These are phyloP conservation scores for Tricholoma terreum DNA, from an alignment of 768 basidiomycete genomes.

Conservation along the genomic window DNA sequence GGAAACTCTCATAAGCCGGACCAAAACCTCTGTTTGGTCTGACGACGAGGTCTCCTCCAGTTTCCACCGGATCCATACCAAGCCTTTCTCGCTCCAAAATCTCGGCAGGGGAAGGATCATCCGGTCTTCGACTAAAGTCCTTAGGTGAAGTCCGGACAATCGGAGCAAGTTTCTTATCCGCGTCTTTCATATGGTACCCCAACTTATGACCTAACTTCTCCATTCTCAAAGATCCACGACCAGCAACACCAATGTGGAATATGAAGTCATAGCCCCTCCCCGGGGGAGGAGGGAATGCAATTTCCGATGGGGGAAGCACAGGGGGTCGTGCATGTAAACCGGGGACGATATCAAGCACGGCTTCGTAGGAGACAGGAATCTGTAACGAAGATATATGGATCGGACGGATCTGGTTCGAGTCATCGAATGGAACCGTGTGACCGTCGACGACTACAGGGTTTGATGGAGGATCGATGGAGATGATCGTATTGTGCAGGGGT, in stretches of 20 bases:
- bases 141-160: conserved; percentile 39
- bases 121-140: conserved; percentile 38
- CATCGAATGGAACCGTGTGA: conserved; percentile 15
- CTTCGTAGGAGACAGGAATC: conserved; percentile 58
- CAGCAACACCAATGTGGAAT: conserved; percentile 68
- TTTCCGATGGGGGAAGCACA: conserved; percentile 35
- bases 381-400: conserved; percentile 60
- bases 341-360: conserved; percentile 52
- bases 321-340: conserved; percentile 62
- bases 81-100: conserved; percentile 34
- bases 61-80: conserved; percentile 37
- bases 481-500: conserved; percentile 54
- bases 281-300: conserved; percentile 37
- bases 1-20: conserved; percentile 48
- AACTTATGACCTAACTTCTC: conserved; percentile 66
- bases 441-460: conserved; percentile 24
- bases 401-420: conserved; percentile 26
- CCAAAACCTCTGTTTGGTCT: conserved; percentile 45
- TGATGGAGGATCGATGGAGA: conserved; percentile 37
- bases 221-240: conserved; percentile 59
- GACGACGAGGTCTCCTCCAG: conserved; percentile 31
- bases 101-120: conserved; percentile 33
- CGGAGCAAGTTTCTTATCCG: conserved; percentile 54
- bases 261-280: conserved; percentile 62
- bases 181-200: conserved; percentile 69